These are phyloP conservation scores for Podospora pseudocomata DNA, from an alignment of 495 filamentous ascomycete species.

Conservation along the genomic window DNA sequence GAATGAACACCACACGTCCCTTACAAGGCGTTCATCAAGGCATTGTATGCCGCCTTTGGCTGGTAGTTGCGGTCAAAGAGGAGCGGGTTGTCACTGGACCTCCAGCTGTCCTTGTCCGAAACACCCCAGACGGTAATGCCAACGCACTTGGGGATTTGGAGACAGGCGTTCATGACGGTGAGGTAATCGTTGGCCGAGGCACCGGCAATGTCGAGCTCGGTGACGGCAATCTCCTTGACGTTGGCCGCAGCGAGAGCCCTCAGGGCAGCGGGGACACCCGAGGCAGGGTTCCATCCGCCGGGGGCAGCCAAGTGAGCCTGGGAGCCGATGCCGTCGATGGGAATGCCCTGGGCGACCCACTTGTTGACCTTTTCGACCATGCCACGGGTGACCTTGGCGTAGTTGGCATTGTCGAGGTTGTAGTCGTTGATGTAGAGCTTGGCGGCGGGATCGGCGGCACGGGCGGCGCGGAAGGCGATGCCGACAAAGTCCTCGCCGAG, in stretches of 20 bases:
- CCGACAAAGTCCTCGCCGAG: slow-evolving; percentile 55
- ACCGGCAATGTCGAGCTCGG: slow-evolving; percentile 63
- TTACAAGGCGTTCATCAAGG: slow-evolving; percentile 49
- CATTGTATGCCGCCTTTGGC: slow-evolving; percentile 62
- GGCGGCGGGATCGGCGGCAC: slow-evolving; percentile 53
- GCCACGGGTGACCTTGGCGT: slow-evolving; percentile 54
- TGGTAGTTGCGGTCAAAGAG: slow-evolving; percentile 62
- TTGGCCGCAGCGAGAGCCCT: slow-evolving; percentile 52
- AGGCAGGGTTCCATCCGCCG: slow-evolving; percentile 39
- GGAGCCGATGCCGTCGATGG: slow-evolving; percentile 71
- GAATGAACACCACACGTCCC: too few relatives aligned
- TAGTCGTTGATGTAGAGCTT: slow-evolving; percentile 71
- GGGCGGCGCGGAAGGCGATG: slow-evolving; percentile 61
- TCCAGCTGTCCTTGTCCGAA: slow-evolving; percentile 65
- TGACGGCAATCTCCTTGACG: slow-evolving; percentile 56
- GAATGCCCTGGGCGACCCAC: slow-evolving; percentile 61
- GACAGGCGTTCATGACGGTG: slow-evolving; percentile 60
- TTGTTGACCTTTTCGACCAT: slow-evolving; percentile 63
- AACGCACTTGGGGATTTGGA: slow-evolving; percentile 61
- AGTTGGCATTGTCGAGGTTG: slow-evolving; percentile 50
- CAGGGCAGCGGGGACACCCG: slow-evolving; percentile 49
- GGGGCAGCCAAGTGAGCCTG: slow-evolving; percentile 53
- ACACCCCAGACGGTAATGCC: slow-evolving; percentile 82
- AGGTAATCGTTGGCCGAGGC: slow-evolving; percentile 58
- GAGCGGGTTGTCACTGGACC: slow-evolving; percentile 54